Base-by-base conservation (phyloP, 257 asterid species). In the Rhazya stricta region DNA sequence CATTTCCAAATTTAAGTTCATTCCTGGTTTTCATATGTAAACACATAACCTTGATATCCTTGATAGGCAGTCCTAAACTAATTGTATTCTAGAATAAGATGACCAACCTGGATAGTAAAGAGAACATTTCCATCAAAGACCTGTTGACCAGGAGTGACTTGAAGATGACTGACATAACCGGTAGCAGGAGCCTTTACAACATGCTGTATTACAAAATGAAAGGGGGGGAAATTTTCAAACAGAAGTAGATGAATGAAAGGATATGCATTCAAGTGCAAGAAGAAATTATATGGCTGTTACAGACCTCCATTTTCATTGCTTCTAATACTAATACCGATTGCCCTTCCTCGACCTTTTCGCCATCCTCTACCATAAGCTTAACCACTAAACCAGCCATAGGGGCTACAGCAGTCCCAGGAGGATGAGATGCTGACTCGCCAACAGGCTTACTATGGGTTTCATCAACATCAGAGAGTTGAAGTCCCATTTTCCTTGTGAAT, bases 221-320 rank as follows among this genome's bases (percentile, higher is more conserved):
- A 45, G 43, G 70, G 41, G 50, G 39, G 34, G 62, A 39, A 74
- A 78, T 39, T 60, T 54, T 25, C 70, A 25, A 19, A 62, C 53
- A 10, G 56, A 46, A 67, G 76, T 60, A 71, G 72, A 74, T 67
- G 25, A 76, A 78, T 71, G 54, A 50, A 48, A 51, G 57, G 30
- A 67, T 54, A 5, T 27, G 19, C 69, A 75, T 54, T 34, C 65
- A 42, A 65, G 1, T 29, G 46, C 66, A 80, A 51, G 15, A 32
- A 75, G 79, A 79, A 76, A 71, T 11, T 75, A 12, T 27, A 25
- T 19, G 0, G 53, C 62, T 74, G 72, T 67, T 67, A 66, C 85
- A 69, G 32, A 89, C 99, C 99, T 95, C 99, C 99, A 95, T 95
- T 87, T 95, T 95, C 99, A 95, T 95, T 66, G 99, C 99, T 84